A percentile compares a stretch with the other conserved stretches of the same genome.
These are phyloP conservation scores for Oryza punctata DNA, from an alignment of 176 grass and related monocot genomes.

Conservation along the genomic window DNA sequence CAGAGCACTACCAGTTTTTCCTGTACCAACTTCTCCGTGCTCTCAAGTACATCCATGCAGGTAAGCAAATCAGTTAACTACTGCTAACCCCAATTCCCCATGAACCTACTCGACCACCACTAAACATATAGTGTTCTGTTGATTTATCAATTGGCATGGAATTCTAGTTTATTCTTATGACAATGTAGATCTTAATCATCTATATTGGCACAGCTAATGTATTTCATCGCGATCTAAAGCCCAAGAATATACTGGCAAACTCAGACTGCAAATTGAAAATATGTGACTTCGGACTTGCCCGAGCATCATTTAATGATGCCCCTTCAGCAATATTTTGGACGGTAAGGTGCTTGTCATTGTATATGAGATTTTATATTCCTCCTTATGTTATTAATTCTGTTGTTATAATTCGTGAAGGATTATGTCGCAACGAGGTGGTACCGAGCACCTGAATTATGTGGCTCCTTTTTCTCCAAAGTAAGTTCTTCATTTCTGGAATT, in stretches of 20 bases:
- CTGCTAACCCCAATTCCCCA: background rate
- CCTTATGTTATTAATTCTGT: slow-evolving; percentile 30
- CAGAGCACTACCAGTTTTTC: slow-evolving; percentile 87
- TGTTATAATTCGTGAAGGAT: slow-evolving; percentile 57
- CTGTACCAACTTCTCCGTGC: slow-evolving; percentile 90
- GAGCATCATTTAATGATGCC: slow-evolving; percentile 94
- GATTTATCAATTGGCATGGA: background rate
- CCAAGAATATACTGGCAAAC: slow-evolving; percentile 95
- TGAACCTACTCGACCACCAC: background rate
- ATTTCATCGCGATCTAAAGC: slow-evolving; percentile 93
- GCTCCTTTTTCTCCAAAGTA: slow-evolving; percentile 98
- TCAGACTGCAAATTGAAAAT: slow-evolving; percentile 95
- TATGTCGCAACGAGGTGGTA: slow-evolving; percentile 99
- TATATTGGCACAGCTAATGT: slow-evolving; percentile 81
- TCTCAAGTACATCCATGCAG: slow-evolving; percentile 92
- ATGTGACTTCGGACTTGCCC: slow-evolving; percentile 95
- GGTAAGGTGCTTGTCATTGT: slow-evolving; percentile 53
- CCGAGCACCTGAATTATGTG: slow-evolving; percentile 96
- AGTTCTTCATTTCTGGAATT: slow-evolving; percentile 29
- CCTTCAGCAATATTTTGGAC: slow-evolving; percentile 99
- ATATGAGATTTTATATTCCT: slow-evolving; percentile 16
- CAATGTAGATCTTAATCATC: slow-evolving; percentile 17
- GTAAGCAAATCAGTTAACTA: slow-evolving; percentile 48
- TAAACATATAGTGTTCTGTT: background rate
- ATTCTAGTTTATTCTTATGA: slow-evolving; percentile 30